Percentiles rank a stretch among this genome's conserved stretches.
Conservation (phyloP, 441 rosid genomes). For the Gossypium trilobum region DNA sequence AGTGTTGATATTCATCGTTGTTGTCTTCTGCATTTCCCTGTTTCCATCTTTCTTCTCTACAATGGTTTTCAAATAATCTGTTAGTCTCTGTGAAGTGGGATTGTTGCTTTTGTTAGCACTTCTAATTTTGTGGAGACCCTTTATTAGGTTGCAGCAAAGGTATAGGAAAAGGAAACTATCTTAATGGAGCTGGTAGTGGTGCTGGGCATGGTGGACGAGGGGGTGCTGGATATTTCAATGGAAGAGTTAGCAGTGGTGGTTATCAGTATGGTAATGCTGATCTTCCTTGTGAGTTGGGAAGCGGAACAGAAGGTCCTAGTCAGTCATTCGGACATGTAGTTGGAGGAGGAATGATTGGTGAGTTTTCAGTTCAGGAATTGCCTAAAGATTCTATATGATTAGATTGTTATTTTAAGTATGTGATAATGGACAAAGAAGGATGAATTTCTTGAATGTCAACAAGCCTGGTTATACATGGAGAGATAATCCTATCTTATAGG, state of each 20-base stretch:
- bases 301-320: slow-evolving; percentile 86
- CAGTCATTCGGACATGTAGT: slow-evolving; percentile 49
- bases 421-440: too few species aligned
- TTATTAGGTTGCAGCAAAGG: slow-evolving; percentile 84
- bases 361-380: slow-evolving; percentile 1
- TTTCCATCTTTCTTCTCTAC: neutral
- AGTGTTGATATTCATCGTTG: neutral
- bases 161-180: slow-evolving; percentile 76
- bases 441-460: too few species aligned
- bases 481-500: too few species aligned
- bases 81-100: slow-evolving; percentile 10
- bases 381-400: slow-evolving; percentile 1
- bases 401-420: neutral
- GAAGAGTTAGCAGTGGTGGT: slow-evolving; percentile 77
- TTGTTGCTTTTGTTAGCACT: slow-evolving; percentile 13
- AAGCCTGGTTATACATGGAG: too few species aligned
- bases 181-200: slow-evolving; percentile 92
- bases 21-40: neutral
- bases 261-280: slow-evolving; percentile 72
- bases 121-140: slow-evolving; percentile 16
- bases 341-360: slow-evolving; percentile 99
- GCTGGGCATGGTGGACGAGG: slow-evolving; percentile 99
- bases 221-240: slow-evolving; percentile 86
- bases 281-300: slow-evolving; percentile 95
- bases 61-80: slow-evolving; percentile 3